These are phyloP conservation scores for Castanea crenata DNA, from an alignment of 306 rosid species.

Conservation along the genomic window DNA sequence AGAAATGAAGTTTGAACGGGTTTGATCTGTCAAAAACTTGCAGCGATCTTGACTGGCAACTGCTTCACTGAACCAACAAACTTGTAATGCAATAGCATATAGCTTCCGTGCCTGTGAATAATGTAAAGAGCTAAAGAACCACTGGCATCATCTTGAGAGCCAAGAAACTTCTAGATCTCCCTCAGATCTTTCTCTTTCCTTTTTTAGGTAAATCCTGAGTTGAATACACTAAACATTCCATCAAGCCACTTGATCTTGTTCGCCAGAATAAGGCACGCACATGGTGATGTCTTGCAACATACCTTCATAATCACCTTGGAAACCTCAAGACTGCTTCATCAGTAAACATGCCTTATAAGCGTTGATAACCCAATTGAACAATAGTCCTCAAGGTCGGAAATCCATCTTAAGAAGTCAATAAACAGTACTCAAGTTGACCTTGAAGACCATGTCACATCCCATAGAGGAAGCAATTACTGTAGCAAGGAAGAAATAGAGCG, in stretches of 20 bases:
- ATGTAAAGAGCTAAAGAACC: not conserved
- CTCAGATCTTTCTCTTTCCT: not conserved
- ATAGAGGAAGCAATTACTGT: slow-evolving; percentile 79
- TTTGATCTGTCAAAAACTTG: not conserved
- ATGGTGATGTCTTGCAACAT: not conserved
- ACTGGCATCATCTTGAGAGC: not conserved
- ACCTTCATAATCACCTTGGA: not conserved
- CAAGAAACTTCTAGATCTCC: not conserved
- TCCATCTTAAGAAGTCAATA: not conserved
- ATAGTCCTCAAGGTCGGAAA: too few relatives aligned
- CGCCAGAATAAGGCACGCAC: not conserved
- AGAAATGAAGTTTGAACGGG: not conserved
- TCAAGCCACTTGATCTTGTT: not conserved
- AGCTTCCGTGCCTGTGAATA: not conserved
- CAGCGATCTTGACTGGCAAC: too few relatives aligned
- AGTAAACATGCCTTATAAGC: not conserved
- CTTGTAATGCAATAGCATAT: not conserved
- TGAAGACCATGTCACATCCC: slow-evolving; percentile 48
- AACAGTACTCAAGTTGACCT: not conserved
- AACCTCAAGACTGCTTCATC: not conserved
- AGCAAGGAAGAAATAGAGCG: slow-evolving; percentile 80
- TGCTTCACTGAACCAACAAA: not conserved
- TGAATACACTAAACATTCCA: not conserved
- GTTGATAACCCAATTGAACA: not conserved
- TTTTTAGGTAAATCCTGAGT: not conserved